Evolutionary conservation across 2,329 filamentous ascomycete genomes (phyloP), one percentile per base, ranked within the genome.

Genomic region (Arthroderma sp.): DNA sequence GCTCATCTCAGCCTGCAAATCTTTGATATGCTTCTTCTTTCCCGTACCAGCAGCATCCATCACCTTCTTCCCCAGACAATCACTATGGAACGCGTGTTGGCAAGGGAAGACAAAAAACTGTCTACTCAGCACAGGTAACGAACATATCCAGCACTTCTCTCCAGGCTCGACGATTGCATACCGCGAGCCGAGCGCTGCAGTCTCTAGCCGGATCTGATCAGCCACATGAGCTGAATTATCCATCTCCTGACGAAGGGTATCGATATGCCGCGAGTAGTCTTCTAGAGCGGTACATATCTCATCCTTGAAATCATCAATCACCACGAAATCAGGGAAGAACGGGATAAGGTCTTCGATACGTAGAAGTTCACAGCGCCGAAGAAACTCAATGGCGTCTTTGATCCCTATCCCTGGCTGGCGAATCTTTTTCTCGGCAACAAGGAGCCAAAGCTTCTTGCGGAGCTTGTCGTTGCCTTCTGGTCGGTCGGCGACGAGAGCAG

Each of bases 101-200:
- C 93, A 98, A 0, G 93, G 93, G 64, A 98, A 98, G 17, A 98
- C 93, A 65, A 97, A 98, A 73, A 98, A 98, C 66, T 96, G 91
- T 56, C 91, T 77, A 67, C 87, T 91, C 15, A 98, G 78, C 56
- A 98, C 74, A 8, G 93, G 93, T 57, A 97, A 73, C 0, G 84
- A 82, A 67, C 93, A 98, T 1, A 86, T 82, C 74, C 91, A 94
- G 71, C 93, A 98, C 68, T 88, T 85, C 76, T 98, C 93, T 0
- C 93, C 93, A 0, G 93, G 91, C 69, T 96, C 91, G 5, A 98
- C 93, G 61, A 98, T 95, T 0, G 91, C 93, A 67, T 97, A 98
- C 2, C 93, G 83, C 61, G 86, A 83, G 67, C 95, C 90, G 2
- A 98, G 79, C 0, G 85, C 83, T 1, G 86, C 83, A 64, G 97